Conservation (phyloP, 225 moss, liverwort and hornwort species). For the Polytrichum commune region DNA sequence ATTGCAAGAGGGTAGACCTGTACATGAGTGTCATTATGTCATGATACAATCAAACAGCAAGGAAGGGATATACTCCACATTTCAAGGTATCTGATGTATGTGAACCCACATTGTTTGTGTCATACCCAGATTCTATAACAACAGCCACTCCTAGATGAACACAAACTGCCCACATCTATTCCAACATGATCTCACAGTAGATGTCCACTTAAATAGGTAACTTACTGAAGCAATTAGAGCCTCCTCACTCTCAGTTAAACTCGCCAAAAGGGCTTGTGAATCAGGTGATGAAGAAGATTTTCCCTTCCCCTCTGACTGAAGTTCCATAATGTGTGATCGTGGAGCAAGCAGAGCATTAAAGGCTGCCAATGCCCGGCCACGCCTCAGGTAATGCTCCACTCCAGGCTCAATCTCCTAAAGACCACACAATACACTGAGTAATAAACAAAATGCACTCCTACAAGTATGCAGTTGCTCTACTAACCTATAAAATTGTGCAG, state of each 20-base stretch:
- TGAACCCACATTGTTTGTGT: too few relatives aligned
- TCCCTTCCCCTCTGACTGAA: slow-evolving; percentile 11
- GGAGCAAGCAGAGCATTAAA: slow-evolving; percentile 46
- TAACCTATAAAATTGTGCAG: too few relatives aligned
- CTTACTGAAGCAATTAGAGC: slow-evolving; percentile 41
- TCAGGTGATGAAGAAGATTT: slow-evolving; percentile 38
- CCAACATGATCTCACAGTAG: too few relatives aligned
- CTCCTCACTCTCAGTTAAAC: slow-evolving; percentile 42
- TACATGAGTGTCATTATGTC: not conserved
- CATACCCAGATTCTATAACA: too few relatives aligned
- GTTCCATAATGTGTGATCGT: slow-evolving; percentile 28
- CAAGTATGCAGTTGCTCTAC: not conserved
- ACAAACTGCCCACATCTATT: too few relatives aligned
- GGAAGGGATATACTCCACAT: too few relatives aligned
- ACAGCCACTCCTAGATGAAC: too few relatives aligned
- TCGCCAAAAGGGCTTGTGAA: slow-evolving; percentile 35
- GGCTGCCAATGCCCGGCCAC: slow-evolving; percentile 63
- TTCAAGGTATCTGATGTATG: too few relatives aligned
- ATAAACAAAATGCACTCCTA: not conserved
- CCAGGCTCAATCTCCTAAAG: slow-evolving; percentile 43
- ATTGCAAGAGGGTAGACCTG: slow-evolving; percentile 51
- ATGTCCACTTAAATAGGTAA: not conserved
- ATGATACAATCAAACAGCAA: too few relatives aligned
- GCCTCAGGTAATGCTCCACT: slow-evolving; percentile 57
- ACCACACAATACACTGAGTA: not conserved